Evolutionary conservation across 2,329 filamentous ascomycete species (phyloP), one percentile per base, ranked within the genome.

Genomic region (Cladophialophora psammophila): DNA sequence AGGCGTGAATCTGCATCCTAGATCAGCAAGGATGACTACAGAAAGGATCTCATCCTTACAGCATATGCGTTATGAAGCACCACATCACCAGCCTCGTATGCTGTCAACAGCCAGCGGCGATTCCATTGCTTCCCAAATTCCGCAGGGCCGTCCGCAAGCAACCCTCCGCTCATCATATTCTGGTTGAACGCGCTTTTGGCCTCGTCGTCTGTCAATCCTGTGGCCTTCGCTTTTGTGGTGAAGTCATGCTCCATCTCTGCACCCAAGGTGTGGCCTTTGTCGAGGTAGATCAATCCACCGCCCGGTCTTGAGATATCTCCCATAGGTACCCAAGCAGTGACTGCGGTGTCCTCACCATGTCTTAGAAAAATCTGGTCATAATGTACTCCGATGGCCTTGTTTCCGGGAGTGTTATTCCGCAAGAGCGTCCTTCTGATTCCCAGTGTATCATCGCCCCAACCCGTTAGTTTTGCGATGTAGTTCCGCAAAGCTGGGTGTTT

Each of bases 281-380:
- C 86, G 1, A 88, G 77, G 66, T 88, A 89, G 0, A 88, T 87
- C 62, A 89, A 73, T 0, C 87, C 86, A 5, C 87, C 86, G 0
- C 87, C 86, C 54, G 84, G 81, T 5, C 87, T 61, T 20, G 80
- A 78, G 3, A 87, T 74, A 72, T 87, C 83, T 0, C 85, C 85
- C 69, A 87, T 85, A 0, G 85, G 83, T 0, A 87, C 82, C 86
- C 86, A 88, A 0, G 84, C 85, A 3, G 86, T 88, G 0, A 87
- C 76, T 35, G 80, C 82, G 0, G 84, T 86, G 1, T 83, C 81
- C 58, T 86, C 85, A 0, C 85, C 86, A 71, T 86, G 74, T 1
- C 85, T 75, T 56, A 88, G 74, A 71, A 87, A 88, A 26, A 84
- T 86, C 75, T 88, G 85, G 71, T 88, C 86, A 70, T 88, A 88